phyloP scores from a whole-genome alignment of 2,329 filamentous ascomycete species.

The Venturia pyrina region DNA sequence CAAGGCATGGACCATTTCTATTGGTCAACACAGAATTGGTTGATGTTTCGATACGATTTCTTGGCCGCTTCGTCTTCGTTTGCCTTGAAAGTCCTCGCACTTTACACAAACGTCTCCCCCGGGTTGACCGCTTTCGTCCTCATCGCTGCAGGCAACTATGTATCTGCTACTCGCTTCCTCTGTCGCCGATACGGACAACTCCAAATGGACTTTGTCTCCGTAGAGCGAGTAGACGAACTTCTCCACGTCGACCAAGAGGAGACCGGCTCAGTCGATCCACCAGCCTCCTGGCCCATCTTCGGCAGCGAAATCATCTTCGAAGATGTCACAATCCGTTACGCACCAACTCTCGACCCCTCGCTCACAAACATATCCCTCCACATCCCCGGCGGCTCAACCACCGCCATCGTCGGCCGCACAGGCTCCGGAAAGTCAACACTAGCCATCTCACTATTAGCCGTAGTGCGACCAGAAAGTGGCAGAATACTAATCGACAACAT shows the following conservation, averaged over 20 bases:
- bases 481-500: conserved; percentile 50
- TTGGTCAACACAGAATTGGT: conserved; percentile 75
- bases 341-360: conserved; percentile 64
- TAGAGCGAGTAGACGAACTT: conserved; percentile 77
- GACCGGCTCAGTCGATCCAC: conserved; percentile 55
- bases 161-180: conserved; percentile 59
- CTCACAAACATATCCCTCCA: conserved; percentile 58
- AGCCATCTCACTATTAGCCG: conserved; percentile 44
- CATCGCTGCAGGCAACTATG: conserved; percentile 56
- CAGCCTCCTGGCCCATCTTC: conserved; percentile 66
- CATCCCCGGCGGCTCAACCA: conserved; percentile 68
- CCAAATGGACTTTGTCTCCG: conserved; percentile 85
- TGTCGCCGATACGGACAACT: conserved; percentile 75
- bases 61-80: conserved; percentile 67
- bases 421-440: conserved; percentile 70
- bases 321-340: conserved; percentile 68
- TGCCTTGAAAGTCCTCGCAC: conserved; percentile 60
- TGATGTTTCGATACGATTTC: conserved; percentile 67
- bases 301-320: conserved; percentile 67
- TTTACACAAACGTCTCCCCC: conserved; percentile 64
- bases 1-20: conserved; percentile 96
- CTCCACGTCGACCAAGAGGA: conserved; percentile 69
- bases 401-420: conserved; percentile 71
- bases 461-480: conserved; percentile 42
- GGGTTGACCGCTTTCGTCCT: conserved; percentile 79